Conservation (phyloP, 257 asterid species). For the Scutellaria galericulata region DNA sequence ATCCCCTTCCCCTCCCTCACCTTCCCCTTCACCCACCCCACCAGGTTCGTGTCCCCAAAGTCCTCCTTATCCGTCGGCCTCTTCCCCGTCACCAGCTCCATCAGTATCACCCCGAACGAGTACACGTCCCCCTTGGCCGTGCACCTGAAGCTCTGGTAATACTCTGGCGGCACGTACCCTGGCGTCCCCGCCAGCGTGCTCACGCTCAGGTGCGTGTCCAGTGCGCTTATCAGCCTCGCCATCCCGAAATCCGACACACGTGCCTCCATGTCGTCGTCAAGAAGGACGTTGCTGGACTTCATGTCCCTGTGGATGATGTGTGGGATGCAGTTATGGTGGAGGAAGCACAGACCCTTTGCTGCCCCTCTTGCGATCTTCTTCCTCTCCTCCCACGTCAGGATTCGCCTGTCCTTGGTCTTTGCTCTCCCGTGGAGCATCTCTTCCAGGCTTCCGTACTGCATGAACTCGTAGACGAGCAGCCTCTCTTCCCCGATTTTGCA, state of each 20-base stretch:
- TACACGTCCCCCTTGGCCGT: conserved; percentile 92
- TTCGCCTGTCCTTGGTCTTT: conserved; percentile 42
- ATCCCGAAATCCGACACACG: conserved; percentile 93
- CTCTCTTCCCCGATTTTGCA: conserved; percentile 94
- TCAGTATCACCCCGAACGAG: conserved; percentile 78
- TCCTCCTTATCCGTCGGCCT: conserved; percentile 96
- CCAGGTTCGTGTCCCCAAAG: conserved; percentile 89
- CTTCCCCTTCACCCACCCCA: conserved; percentile 94
- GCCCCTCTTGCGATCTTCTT: conserved; percentile 90
- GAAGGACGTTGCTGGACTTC: conserved; percentile 89
- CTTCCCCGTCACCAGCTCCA: conserved; percentile 85
- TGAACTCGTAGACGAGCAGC: conserved; percentile 81
- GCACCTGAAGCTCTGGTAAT: conserved; percentile 95
- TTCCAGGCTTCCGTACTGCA: conserved; percentile 83
- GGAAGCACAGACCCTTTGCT: conserved; percentile 88
- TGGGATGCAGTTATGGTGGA: conserved; percentile 97
- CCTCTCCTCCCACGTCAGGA: conserved; percentile 79
- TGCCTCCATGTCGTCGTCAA: conserved; percentile 82
- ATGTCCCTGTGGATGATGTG: conserved; percentile 93
- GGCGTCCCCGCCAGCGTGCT: conserved; percentile 95
- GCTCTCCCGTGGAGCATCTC: conserved; percentile 76
- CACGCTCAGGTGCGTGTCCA: conserved; percentile 89
- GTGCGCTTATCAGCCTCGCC: conserved; percentile 91
- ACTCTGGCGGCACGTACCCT: conserved; percentile 96
- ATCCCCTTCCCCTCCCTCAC: conserved; percentile 88